Conservation (phyloP, 139 green algal genomes). For the Asterochloris erici region DNA sequence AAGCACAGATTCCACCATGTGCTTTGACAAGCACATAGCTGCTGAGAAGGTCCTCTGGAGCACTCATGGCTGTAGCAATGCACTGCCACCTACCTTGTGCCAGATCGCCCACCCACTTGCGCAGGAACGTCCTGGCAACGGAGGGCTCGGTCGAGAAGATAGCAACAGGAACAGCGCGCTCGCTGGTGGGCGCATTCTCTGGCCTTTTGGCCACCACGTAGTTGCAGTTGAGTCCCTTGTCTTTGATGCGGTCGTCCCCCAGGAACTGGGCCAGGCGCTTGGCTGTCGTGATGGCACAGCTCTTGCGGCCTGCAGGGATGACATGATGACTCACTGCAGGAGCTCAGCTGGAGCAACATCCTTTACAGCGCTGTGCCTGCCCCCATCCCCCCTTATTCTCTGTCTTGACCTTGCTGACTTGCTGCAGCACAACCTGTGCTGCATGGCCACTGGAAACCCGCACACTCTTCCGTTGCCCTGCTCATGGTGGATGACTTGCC, state of each 20-base stretch:
- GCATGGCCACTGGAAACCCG: not conserved
- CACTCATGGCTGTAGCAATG: too few species aligned
- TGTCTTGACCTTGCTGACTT: not conserved
- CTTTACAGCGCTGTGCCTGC: not conserved
- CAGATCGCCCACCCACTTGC: conserved; percentile 79
- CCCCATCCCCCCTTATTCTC: not conserved
- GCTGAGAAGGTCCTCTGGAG: not conserved
- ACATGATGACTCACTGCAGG: not conserved
- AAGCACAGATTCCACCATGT: not conserved
- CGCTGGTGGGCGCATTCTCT: conserved; percentile 61
- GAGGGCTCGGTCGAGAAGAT: conserved; percentile 89
- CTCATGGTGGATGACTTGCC: not conserved
- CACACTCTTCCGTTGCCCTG: not conserved
- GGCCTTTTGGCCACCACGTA: conserved; percentile 53
- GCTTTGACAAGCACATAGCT: too few species aligned
- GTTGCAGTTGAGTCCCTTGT: conserved; percentile 83
- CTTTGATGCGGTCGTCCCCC: conserved; percentile 88
- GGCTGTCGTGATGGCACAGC: conserved; percentile 86
- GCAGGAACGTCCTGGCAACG: conserved; percentile 82
- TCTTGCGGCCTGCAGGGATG: conserved; percentile 74
- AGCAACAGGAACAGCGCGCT: conserved; percentile 88
- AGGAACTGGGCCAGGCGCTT: conserved; percentile 86
- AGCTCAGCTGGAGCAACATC: not conserved
- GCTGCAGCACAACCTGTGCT: not conserved
- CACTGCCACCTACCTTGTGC: not conserved